Percentiles rank a stretch among this genome's conserved stretches.
phyloP scores from a whole-genome alignment of 495 filamentous ascomycete species.

The Cryomyces minteri region DNA sequence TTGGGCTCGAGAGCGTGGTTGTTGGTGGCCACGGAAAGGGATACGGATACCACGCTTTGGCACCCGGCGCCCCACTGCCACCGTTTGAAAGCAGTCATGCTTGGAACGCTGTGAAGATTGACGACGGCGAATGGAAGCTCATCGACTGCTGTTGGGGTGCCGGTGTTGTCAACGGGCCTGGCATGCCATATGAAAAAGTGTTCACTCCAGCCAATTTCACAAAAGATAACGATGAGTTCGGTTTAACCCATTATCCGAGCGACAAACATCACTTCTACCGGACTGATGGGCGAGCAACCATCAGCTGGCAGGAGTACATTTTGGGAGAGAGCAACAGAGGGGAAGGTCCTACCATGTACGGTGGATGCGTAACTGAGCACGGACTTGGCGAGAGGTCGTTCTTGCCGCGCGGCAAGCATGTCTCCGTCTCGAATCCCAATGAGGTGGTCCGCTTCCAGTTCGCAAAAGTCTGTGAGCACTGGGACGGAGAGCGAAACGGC shows the following conservation, averaged over 20 bases:
- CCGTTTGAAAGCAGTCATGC: slow-evolving; percentile 49
- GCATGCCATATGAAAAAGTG: slow-evolving; percentile 38
- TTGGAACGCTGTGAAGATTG: slow-evolving; percentile 85
- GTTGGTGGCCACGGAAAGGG: slow-evolving; percentile 78
- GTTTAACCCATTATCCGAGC: slow-evolving; percentile 54
- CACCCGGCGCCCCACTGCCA: slow-evolving; percentile 37
- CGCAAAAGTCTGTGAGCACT: slow-evolving; percentile 56
- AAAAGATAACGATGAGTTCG: slow-evolving; percentile 70
- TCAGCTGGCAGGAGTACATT: slow-evolving; percentile 68
- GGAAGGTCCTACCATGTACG: slow-evolving; percentile 31
- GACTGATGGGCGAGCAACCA: slow-evolving; percentile 31
- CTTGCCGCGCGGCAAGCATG: slow-evolving; percentile 34
- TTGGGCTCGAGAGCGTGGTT: slow-evolving; percentile 52
- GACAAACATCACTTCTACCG: slow-evolving; percentile 53
- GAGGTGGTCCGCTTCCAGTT: slow-evolving; percentile 57
- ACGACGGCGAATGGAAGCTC: slow-evolving; percentile 76
- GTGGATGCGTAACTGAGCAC: slow-evolving; percentile 32
- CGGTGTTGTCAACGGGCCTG: slow-evolving; percentile 33
- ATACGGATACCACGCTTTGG: slow-evolving; percentile 41
- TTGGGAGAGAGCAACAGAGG: slow-evolving; percentile 27
- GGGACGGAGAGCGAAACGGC: slow-evolving; percentile 48
- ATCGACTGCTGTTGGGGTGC: slow-evolving; percentile 90
- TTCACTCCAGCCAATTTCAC: slow-evolving; percentile 58
- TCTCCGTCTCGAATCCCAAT: slow-evolving; percentile 32
- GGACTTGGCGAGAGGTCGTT: slow-evolving; percentile 45